Evolutionary conservation across 257 asterid genomes (phyloP).

Genomic region (Capsicum rhomboideum): DNA sequence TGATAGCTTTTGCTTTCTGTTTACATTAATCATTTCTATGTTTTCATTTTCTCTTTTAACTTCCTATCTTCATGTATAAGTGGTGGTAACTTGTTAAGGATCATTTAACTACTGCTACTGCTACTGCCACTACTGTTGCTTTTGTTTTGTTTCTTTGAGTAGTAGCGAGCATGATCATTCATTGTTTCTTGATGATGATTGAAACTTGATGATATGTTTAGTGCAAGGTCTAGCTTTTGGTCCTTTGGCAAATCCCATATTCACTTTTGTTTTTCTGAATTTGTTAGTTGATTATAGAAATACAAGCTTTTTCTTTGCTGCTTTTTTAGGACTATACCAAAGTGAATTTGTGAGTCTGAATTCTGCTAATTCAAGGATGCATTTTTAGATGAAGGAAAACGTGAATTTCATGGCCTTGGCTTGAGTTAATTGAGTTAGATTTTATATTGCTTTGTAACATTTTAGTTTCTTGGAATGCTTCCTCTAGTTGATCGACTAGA

Average conservation of each 20-base stretch:
- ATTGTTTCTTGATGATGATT: neutral
- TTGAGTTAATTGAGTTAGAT: no score
- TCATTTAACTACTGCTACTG: no score
- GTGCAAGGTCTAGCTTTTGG: slow-evolving; percentile 37
- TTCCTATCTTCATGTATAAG: no score
- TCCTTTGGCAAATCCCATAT: slow-evolving; percentile 45
- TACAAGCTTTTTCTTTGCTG: neutral
- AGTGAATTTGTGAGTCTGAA: neutral
- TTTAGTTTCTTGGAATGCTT: no score
- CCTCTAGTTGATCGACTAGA: no score
- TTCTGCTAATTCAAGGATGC: neutral
- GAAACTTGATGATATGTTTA: slow-evolving; percentile 33
- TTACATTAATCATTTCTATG: no score
- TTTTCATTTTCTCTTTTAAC: no score
- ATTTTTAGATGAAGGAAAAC: neutral
- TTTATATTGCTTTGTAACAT: no score
- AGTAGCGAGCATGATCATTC: neutral
- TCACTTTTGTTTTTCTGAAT: neutral
- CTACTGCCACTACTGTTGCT: neutral
- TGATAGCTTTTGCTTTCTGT: no score
- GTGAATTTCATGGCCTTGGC: no score
- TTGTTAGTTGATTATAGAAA: neutral
- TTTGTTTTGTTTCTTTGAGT: neutral
- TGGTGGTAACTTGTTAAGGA: no score
- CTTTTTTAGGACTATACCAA: neutral